Base-by-base conservation (phyloP, 306 rosid species). In the Vigna unguiculata region DNA sequence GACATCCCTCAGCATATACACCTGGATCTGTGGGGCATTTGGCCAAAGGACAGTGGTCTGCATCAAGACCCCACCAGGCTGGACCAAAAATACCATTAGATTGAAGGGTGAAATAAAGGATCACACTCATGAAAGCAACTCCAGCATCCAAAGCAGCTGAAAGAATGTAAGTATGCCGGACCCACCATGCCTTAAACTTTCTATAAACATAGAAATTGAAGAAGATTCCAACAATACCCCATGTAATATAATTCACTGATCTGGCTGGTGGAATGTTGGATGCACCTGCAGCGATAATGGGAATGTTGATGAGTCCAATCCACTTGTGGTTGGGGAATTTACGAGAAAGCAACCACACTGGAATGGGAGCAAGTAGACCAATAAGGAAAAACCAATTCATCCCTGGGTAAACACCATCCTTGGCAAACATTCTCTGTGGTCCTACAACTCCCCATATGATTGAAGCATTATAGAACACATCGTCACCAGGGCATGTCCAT, bases 371-470 rank as follows among this genome's bases (percentile, higher is more conserved):
- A 0, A 93, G 58, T 2, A 73, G 4, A 19, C 96, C 93, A 1
- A 90, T 25, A 60, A 90, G 88, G 88, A 87, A 93, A 77, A 93
- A 85, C 88, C 88, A 86, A 53, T 90, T 91, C 90, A 93, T 12
- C 41, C 25, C 69, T 0, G 90, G 84, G 82, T 91, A 89, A 9
- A 76, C 3, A 0, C 96, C 98, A 0, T 78, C 77, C 13, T 22
- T 77, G 1, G 83, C 61, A 68, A 93, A 88, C 94, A 90, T 89
- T 60, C 85, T 86, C 2, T 61, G 15, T 0, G 98, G 96, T 14
- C 98, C 96, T 17, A 90, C 80, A 0, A 90, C 51, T n/a, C 97
- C 96, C 96, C 97, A 93, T 64, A 90, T 89, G 58, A 93, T 85
- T 9, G 97, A 93, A 36, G 97, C 97, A 62, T 85, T 86, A 75